Base-by-base conservation (phyloP, 352 stramenopile genomes). In the Globisporangium nagaii region DNA sequence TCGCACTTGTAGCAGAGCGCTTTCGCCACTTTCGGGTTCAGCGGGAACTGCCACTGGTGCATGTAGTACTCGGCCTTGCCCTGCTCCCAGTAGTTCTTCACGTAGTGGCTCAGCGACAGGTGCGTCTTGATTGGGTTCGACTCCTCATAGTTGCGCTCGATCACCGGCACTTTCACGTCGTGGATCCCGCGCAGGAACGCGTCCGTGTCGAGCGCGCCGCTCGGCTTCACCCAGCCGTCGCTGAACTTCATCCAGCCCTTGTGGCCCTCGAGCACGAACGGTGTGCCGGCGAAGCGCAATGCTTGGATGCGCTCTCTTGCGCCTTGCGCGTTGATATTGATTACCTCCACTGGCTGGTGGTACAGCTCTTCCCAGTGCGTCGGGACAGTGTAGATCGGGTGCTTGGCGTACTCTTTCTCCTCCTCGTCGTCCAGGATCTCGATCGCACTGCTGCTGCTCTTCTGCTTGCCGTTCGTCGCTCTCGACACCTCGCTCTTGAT, bases 21-120 rank as follows among this genome's bases (percentile, higher is more conserved):
- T 56, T 95, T 94, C 2, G 68, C 67, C 9, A 69, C 80, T 51
- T 85, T 86, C 12, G 75, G 71, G 56, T 69, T 73, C 56, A 97
- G 61, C 7, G 93, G 90, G 66, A 98, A 98, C 62, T 98, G 93
- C 93, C 93, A 98, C 73, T 98, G 93, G 52, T 98, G 93, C 59
- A 98, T 67, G 57, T 98, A 98, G 42, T 96, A 86, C 40, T 88
- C 80, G 19, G 77, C 68, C 41, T 83, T 82, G 47, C 79, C 82
- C 28, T 85, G 79, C 39, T 87, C 74, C 82, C 79, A 93, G 61
- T 86, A 88, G 56, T 88, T 86, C 54, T 85, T 81, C 19, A 93
- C 79, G 53, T 89, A 93, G 52, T 90, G 71, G 50, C 71, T 75
- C 32, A 93, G 63, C 20, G 71, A 53, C 42, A 90, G 30, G 42